Evolutionary conservation across 306 rosid species (phyloP).

Genomic region (Cucumis hystrix): DNA sequence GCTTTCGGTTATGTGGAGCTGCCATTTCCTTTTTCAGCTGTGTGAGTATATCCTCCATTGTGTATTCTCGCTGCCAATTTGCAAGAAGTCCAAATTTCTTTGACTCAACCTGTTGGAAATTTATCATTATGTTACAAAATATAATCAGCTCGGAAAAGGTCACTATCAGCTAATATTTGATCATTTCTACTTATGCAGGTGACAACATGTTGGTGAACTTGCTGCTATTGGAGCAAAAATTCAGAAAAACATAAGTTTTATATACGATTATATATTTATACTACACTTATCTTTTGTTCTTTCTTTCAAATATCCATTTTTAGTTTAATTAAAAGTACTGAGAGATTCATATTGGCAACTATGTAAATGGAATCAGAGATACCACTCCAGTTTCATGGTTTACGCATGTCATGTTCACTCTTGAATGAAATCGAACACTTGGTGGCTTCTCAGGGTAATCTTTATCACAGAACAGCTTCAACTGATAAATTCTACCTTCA

Average conservation of each 20-base stretch:
- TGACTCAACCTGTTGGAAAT: slow-evolving; percentile 67
- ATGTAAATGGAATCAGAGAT: slow-evolving; percentile 17
- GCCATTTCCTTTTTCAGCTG: slow-evolving; percentile 99
- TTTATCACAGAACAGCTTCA: slow-evolving; percentile 96
- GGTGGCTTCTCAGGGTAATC: slow-evolving; percentile 99
- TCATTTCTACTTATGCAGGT: not conserved
- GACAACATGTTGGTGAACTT: not conserved
- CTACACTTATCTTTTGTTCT: not conserved
- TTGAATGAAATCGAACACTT: slow-evolving; percentile 93
- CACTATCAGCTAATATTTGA: not conserved
- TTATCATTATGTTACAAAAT: not conserved
- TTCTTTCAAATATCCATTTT: not conserved
- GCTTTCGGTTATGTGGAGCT: slow-evolving; percentile 86
- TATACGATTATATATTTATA: not conserved
- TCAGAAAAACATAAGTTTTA: not conserved
- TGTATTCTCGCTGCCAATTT: slow-evolving; percentile 96
- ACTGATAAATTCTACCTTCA: slow-evolving; percentile 96
- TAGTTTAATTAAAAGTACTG: not conserved
- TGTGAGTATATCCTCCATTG: slow-evolving; percentile 96
- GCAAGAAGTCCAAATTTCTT: slow-evolving; percentile 90
- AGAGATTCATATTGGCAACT: not conserved
- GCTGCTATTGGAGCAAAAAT: not conserved
- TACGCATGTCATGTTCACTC: slow-evolving; percentile 93
- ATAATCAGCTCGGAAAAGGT: slow-evolving; percentile 1
- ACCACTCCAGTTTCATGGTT: slow-evolving; percentile 99